These are phyloP conservation scores for Pichia cactophila DNA, from an alignment of 1,139 yeast genomes.

Conservation along the genomic window DNA sequence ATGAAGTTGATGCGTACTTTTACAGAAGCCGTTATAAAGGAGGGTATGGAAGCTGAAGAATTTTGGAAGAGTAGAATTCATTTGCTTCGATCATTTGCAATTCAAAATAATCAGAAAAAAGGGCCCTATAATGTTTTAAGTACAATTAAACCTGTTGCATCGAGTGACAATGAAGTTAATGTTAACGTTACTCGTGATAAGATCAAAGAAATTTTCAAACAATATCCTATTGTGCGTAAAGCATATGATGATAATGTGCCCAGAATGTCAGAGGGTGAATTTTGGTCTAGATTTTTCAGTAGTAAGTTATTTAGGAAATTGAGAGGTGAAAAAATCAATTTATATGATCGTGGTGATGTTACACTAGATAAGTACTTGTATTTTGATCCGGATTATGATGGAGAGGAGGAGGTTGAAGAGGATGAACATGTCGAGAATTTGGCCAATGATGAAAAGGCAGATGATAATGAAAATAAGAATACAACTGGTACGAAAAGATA, in stretches of 20 bases:
- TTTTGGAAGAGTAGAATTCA: constrained; percentile 87
- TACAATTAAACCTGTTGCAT: constrained; percentile 87
- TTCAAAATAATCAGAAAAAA: constrained; percentile 72
- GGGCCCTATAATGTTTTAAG: constrained; percentile 94
- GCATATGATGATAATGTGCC: constrained; percentile 93
- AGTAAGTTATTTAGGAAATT: constrained; percentile 80
- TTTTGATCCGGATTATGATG: constrained; percentile 43
- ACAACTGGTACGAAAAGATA: constrained; percentile 7
- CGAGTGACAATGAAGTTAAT: constrained; percentile 84
- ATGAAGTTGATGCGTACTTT: constrained; percentile 66
- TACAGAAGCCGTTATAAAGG: constrained; percentile 79
- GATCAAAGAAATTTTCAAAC: constrained; percentile 82
- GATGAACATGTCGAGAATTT: constrained; percentile 10
- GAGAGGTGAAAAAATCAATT: constrained; percentile 78
- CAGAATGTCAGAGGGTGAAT: constrained; percentile 77
- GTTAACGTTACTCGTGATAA: constrained; percentile 88
- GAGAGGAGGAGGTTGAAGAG: constrained; percentile 34
- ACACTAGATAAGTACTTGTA: constrained; percentile 77
- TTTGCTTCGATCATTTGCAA: constrained; percentile 74
- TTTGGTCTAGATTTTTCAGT: constrained; percentile 95
- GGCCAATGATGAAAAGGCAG: constrained; percentile 11
- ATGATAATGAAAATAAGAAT: not conserved
- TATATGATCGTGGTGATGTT: constrained; percentile 75
- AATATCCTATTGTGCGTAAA: constrained; percentile 84
- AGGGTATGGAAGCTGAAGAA: constrained; percentile 68